Percentiles rank a stretch among this genome's conserved stretches.
Evolutionary conservation across 176 grass and related monocot genomes (phyloP).

Genomic region (Oryza meridionalis): DNA sequence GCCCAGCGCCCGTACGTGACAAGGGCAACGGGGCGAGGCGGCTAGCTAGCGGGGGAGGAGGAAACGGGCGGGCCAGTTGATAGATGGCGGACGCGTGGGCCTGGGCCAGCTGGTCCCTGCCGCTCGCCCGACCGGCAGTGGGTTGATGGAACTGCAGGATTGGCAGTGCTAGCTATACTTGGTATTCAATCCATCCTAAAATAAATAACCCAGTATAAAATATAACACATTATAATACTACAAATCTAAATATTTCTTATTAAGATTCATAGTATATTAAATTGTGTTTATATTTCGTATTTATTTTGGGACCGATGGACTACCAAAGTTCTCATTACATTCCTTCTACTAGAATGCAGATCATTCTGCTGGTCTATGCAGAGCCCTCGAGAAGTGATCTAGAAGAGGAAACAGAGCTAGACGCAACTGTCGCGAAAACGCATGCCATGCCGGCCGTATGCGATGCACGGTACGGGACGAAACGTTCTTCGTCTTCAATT

Average conservation of each 20-base stretch:
- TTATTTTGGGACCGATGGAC: no score
- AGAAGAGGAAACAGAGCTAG: neutral
- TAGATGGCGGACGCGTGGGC: slow-evolving; percentile 7
- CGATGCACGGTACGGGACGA: neutral
- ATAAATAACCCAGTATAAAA: no score
- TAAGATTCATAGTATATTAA: no score
- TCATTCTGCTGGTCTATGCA: neutral
- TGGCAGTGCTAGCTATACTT: no score
- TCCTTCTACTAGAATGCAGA: neutral
- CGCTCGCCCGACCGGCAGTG: neutral
- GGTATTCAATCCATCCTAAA: no score
- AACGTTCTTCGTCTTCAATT: neutral
- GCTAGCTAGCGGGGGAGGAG: no score
- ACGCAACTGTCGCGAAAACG: neutral
- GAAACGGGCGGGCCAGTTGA: neutral
- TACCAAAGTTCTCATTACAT: neutral
- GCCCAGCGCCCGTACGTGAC: no score
- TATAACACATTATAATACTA: no score
- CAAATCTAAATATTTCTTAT: no score
- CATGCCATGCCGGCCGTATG: neutral
- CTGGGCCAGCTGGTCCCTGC: neutral
- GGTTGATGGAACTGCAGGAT: neutral
- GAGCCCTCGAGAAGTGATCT: neutral
- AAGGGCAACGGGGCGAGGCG: no score
- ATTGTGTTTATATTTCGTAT: no score